Evolutionary conservation across 2,329 filamentous ascomycete genomes (phyloP), one percentile per base, ranked within the genome.

Genomic region (Penicillium italicum): DNA sequence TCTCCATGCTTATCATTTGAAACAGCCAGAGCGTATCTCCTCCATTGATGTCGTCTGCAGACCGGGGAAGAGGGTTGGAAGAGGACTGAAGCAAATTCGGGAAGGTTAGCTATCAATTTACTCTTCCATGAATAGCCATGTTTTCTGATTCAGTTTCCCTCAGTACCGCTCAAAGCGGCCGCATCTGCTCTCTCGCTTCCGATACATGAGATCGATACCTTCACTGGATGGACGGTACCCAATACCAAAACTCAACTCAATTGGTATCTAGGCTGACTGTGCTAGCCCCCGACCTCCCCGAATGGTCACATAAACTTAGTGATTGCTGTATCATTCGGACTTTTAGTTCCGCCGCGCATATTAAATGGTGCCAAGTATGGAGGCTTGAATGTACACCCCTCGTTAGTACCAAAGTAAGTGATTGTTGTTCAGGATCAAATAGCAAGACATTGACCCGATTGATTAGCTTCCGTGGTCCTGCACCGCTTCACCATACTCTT

Each of bases 351-450:
- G 0, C 80, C 82, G 0, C 82, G 90, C 5, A 84, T 97, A 16
- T 78, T 99, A 22, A 77, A 77, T 22, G 76, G 76, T 1, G 84
- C 89, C 24, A 84, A 82, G 64, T 96, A 95, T 74, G 92, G 92
- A 41, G 94, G 94, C 0, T 76, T 99, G 3, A 99, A 99, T 72
- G 82, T 99, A 2, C 94, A 99, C 68, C 94, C 94, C 1, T 97
- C 93, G 0, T 76, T 97, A 28, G 82, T 99, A 14, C 93, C 92
- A 4, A 88, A 94, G 86, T 90, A 78, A 63, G 79, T 69, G 7
- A 6, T 28, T 41, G 26, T 50, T 18, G 12, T 20, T 41, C 8
- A 40, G 38, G 20, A 31, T 16, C 9, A 6, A 16, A 7, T 18
- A 40, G 12, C 14, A 30, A 33, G 22, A 28, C 7, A 22, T 44